These are phyloP conservation scores for Colletotrichum tropicicola DNA, from an alignment of 2,329 filamentous ascomycete species.

Conservation along the genomic window DNA sequence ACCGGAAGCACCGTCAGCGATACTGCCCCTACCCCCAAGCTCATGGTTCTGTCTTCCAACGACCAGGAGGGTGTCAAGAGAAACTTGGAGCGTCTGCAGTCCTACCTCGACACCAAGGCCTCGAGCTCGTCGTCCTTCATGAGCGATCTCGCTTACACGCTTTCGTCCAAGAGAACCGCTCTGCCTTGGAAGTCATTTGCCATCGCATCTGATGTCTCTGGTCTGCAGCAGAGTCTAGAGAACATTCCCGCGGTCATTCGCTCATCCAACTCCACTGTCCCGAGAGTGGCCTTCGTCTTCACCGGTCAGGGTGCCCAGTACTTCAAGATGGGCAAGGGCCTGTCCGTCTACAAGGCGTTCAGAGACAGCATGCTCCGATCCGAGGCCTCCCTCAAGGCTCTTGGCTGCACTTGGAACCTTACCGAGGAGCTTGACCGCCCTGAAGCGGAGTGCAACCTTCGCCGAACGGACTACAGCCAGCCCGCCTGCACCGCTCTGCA, in stretches of 20 bases:
- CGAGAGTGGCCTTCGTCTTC: conserved; percentile 50
- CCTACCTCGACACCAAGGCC: conserved; percentile 49
- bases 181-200: conserved; percentile 53
- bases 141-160: conserved; percentile 54
- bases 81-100: conserved; percentile 44
- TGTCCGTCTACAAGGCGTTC: conserved; percentile 53
- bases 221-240: conserved; percentile 3
- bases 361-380: conserved; percentile 38
- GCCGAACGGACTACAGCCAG: conserved; percentile 42
- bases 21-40: conserved; percentile 34
- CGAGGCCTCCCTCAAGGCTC: conserved; percentile 31
- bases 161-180: conserved; percentile 52
- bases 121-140: conserved; percentile 45
- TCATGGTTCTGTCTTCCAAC: conserved; percentile 52
- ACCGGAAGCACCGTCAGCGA: conserved; percentile 3
- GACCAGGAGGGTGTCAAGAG: conserved; percentile 46
- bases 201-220: conserved; percentile 46
- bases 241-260: conserved; percentile 38
- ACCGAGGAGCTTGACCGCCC: conserved; percentile 36
- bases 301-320: conserved; percentile 54
- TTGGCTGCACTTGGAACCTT: conserved; percentile 32
- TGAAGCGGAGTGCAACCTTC: conserved; percentile 34
- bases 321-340: conserved; percentile 51
- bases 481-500: conserved; percentile 54
- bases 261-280: conserved; percentile 36